Evolutionary conservation across 2,329 filamentous ascomycete genomes (phyloP).

Genomic region (Trichocomaceae sp.): DNA sequence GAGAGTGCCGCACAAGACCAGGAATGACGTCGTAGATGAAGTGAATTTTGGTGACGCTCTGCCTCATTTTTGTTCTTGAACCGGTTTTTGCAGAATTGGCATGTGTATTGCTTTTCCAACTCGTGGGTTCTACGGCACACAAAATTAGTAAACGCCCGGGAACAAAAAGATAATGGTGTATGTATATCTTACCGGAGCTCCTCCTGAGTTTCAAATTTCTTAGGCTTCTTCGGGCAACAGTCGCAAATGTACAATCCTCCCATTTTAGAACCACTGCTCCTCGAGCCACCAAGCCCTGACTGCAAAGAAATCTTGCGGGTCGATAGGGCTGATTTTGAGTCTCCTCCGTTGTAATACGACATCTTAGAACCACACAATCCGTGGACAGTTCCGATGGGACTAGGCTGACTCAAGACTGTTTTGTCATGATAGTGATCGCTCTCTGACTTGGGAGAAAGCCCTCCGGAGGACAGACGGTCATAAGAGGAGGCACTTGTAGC

Average conservation of each 20-base stretch:
- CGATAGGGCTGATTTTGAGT: constrained; percentile 33
- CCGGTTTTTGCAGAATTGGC: constrained; percentile 82
- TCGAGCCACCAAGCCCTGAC: constrained; percentile 15
- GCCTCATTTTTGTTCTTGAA: constrained; percentile 99
- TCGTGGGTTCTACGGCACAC: constrained; percentile 62
- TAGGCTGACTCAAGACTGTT: constrained; percentile 39
- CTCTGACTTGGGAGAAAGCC: constrained; percentile 53
- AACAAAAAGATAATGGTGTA: background rate
- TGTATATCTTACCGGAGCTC: constrained; percentile 65
- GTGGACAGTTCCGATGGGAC: constrained; percentile 39
- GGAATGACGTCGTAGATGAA: constrained; percentile 85
- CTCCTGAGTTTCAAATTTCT: constrained; percentile 81
- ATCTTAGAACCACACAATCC: constrained; percentile 22
- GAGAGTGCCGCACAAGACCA: constrained; percentile 90
- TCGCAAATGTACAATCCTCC: constrained; percentile 64
- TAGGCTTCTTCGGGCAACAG: constrained; percentile 94
- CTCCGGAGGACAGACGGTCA: constrained; percentile 55
- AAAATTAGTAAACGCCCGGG: background rate
- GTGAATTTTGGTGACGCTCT: constrained; percentile 89
- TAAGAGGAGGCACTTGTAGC: constrained; percentile 57
- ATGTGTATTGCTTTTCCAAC: constrained; percentile 94
- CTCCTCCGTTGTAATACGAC: constrained; percentile 30
- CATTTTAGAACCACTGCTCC: constrained; percentile 20
- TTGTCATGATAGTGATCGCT: constrained; percentile 49
- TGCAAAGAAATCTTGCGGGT: constrained; percentile 45